Conservation (phyloP, 495 filamentous ascomycete species). For the Trichoderma reesei region DNA sequence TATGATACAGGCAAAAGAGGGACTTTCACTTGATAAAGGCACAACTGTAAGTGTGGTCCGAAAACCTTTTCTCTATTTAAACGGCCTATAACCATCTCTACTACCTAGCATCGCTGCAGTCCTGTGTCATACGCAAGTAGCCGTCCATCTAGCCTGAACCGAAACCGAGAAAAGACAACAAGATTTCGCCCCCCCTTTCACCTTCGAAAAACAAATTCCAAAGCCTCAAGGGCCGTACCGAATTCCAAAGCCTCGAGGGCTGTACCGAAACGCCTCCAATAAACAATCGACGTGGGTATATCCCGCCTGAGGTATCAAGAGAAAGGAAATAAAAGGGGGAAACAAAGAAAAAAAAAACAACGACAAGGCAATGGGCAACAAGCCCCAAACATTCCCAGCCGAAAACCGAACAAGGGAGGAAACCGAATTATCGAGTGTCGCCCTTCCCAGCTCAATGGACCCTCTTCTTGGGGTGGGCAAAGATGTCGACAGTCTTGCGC, state of each 20-base stretch:
- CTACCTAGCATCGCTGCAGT: background rate
- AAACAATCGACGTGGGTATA: background rate
- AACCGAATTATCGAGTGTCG: background rate
- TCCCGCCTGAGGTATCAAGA: background rate
- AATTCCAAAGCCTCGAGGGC: background rate
- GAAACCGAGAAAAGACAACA: background rate
- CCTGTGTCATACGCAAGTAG: background rate
- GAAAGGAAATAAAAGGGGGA: background rate
- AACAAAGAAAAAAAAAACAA: background rate
- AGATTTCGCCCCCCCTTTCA: no score
- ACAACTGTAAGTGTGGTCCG: no score
- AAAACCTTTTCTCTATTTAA: no score
- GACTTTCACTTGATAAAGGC: no score
- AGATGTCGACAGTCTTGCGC: slow-evolving; percentile 24
- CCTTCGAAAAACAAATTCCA: background rate
- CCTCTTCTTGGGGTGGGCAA: slow-evolving; percentile 23
- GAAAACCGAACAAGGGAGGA: no score
- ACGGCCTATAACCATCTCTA: no score
- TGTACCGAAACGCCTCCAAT: background rate
- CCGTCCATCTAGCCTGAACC: background rate
- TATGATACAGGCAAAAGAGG: no score
- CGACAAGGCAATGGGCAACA: background rate
- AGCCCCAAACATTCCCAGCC: no score
- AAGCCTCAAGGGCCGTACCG: background rate
- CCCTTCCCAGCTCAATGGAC: background rate